Evolutionary conservation across 352 stramenopile species (phyloP).

Genomic region (Phytophthora lateralis): DNA sequence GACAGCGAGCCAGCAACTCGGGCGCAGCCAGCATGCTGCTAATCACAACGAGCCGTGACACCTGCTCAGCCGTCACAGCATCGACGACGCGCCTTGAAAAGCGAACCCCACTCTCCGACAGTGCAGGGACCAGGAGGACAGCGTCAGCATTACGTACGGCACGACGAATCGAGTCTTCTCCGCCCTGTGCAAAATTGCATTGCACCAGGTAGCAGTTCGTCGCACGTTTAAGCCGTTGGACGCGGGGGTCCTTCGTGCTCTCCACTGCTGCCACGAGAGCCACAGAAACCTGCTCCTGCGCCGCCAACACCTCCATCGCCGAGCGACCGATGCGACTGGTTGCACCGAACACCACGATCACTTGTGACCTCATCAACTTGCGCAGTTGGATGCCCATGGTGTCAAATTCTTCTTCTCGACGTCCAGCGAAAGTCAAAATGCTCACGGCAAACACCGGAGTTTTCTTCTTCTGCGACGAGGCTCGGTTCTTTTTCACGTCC

Average conservation of each 20-base stretch:
- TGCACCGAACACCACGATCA: constrained; percentile 81
- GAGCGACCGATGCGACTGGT: constrained; percentile 70
- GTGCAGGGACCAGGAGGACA: constrained; percentile 66
- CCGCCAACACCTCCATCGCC: constrained; percentile 53
- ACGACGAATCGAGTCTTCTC: constrained; percentile 51
- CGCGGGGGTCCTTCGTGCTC: constrained; percentile 48
- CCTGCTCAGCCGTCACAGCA: constrained; percentile 47
- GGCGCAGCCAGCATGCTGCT: constrained; percentile 65
- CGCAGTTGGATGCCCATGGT: constrained; percentile 63
- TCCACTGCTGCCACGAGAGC: constrained; percentile 69
- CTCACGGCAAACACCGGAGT: not conserved
- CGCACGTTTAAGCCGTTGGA: constrained; percentile 54
- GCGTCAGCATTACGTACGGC: constrained; percentile 73
- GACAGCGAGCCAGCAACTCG: constrained; percentile 40
- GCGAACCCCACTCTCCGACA: constrained; percentile 58
- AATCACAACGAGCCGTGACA: constrained; percentile 64
- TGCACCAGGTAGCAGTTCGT: constrained; percentile 63
- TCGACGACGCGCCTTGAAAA: constrained; percentile 78
- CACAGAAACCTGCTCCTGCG: constrained; percentile 45
- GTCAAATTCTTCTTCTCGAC: constrained; percentile 1
- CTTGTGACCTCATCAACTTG: constrained; percentile 57
- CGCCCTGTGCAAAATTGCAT: constrained; percentile 54
- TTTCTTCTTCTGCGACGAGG: constrained; percentile 35
- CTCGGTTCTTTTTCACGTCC: constrained; percentile 12
- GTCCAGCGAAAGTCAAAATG: constrained; percentile 15